Percentiles rank a stretch among this genome's conserved stretches.
Evolutionary conservation across 768 basidiomycete species (phyloP).

Genomic region (Tubosaeta sp.): DNA sequence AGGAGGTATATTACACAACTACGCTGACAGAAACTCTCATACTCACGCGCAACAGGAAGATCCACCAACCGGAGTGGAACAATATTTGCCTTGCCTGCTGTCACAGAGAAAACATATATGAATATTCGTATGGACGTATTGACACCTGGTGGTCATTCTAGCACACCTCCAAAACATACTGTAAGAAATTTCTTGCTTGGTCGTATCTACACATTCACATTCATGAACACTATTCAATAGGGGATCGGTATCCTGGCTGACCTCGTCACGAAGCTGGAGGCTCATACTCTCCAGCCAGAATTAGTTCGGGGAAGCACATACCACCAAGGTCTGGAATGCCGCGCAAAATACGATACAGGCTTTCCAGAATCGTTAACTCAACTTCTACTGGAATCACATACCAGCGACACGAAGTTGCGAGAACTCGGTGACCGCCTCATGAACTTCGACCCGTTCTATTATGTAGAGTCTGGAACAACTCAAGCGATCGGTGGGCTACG

Average conservation of each 20-base stretch:
- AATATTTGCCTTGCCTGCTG: conserved; percentile 28
- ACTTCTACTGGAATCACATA: conserved; percentile 22
- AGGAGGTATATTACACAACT: conserved; percentile 35
- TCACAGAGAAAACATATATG: conserved; percentile 43
- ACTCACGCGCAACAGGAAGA: conserved; percentile 20
- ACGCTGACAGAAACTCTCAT: background rate
- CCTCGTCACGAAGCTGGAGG: conserved; percentile 36
- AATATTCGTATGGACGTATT: conserved; percentile 40
- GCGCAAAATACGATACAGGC: conserved; percentile 36
- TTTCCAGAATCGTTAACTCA: conserved; percentile 23
- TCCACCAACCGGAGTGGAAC: conserved; percentile 27
- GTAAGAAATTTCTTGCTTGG: too few relatives aligned
- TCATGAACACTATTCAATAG: conserved; percentile 8
- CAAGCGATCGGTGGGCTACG: conserved; percentile 25
- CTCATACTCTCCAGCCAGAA: conserved; percentile 35
- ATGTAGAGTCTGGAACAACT: conserved; percentile 23
- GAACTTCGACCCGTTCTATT: conserved; percentile 21
- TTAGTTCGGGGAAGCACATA: conserved; percentile 24
- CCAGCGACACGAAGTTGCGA: conserved; percentile 16
- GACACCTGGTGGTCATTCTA: conserved; percentile 53
- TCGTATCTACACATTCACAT: too few relatives aligned
- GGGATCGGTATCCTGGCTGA: conserved; percentile 48
- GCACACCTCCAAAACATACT: conserved; percentile 50
- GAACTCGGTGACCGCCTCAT: conserved; percentile 15
- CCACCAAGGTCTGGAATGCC: conserved; percentile 36